phyloP scores from a whole-genome alignment of 2,329 filamentous ascomycete species.

The Dactylellina sp. region DNA sequence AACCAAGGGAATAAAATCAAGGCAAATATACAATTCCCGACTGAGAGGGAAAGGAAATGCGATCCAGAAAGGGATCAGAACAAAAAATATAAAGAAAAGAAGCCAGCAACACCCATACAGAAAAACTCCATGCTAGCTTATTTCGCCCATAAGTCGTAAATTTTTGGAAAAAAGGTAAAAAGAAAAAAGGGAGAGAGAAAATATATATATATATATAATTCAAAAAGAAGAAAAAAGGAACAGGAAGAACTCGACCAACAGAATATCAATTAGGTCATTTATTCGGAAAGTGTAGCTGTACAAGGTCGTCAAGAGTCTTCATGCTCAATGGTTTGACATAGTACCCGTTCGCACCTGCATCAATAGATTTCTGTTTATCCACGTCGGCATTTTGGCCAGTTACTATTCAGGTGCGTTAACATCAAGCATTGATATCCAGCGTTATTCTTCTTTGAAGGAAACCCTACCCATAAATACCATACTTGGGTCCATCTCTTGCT shows the following conservation, averaged over 20 bases:
- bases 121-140: no score
- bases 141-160: no score
- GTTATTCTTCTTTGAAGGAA: neutral
- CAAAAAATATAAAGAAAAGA: no score
- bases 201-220: no score
- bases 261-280: neutral
- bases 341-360: slow-evolving; percentile 49
- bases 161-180: no score
- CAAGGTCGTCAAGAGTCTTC: slow-evolving; percentile 50
- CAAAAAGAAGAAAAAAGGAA: neutral
- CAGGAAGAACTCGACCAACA: neutral
- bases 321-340: slow-evolving; percentile 55
- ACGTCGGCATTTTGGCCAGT: slow-evolving; percentile 50
- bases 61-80: no score
- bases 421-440: no score
- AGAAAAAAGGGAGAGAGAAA: neutral
- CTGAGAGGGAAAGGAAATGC: no score
- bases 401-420: slow-evolving; percentile 15
- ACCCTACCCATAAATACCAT: slow-evolving; percentile 50
- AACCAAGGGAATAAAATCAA: no score
- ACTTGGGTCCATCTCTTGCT: slow-evolving; percentile 56
- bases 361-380: slow-evolving; percentile 42
- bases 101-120: no score
- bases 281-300: slow-evolving; percentile 46
- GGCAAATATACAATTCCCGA: no score